Base-by-base conservation (phyloP, 805 yeast genomes). In the Monosporozyma aerobia region DNA sequence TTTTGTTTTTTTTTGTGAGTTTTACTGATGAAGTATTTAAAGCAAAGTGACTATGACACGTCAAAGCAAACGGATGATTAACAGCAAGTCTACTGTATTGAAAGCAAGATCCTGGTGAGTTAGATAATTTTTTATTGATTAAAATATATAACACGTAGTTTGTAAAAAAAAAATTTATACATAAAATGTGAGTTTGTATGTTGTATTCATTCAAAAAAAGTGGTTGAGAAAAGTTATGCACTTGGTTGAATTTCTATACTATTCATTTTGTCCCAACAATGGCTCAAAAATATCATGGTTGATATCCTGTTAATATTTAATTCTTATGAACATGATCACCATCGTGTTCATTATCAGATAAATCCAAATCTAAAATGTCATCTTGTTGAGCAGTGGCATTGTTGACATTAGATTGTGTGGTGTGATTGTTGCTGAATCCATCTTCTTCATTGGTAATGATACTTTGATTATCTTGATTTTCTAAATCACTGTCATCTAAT, bases 401-500 rank as follows among this genome's bases (percentile, higher is more conserved):
- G 22, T n/a, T 41, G 13, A 27, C 35, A 40, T 50, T 35, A 33
- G 27, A n/a, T n/a, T 19, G 23, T 5, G 23, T 27, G 7, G 29
- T 29, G 23, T 43, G 13, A 27, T 35, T 32, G 41, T 40, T 44
- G 19, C 27, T 43, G 19, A 37, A 33, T 27, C 46, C 39, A 14
- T 33, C 39, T 11, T 50, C 46, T 22, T 56, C 54, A 14, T 56
- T 52, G 30, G 61, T 54, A 29, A 60, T 57, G 25, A 60, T 60
- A n/a, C 61, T 61, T 46, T 64, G 59, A 5, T 60, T 63, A 25
- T 53, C 61, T 43, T 58, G 57, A 48, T 64, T 73, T 40, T 67
- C 75, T 25, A 72, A 78, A 32, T 69, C 73, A 49, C 67, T 69
- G 19, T 69, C 65, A 46, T 69, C 73, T 23, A 73, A 61, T 32